phyloP scores from a whole-genome alignment of 2,329 filamentous ascomycete genomes.

The Cercospora sp. region DNA sequence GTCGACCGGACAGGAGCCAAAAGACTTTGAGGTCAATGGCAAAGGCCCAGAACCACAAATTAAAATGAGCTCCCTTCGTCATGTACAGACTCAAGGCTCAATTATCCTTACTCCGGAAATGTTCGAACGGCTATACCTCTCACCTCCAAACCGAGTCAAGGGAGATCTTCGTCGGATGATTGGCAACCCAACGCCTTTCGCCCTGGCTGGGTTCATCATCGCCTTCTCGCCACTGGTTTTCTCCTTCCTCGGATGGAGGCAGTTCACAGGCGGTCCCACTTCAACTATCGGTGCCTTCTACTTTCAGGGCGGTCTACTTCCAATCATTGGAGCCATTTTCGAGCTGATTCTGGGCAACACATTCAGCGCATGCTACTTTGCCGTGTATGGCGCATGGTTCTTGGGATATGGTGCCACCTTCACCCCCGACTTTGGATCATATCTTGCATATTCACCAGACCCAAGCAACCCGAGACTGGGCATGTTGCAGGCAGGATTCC shows the following conservation, averaged over 20 bases:
- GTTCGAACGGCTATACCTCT: constrained; percentile 2
- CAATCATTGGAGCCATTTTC: not conserved
- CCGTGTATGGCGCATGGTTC: not conserved
- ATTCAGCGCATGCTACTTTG: not conserved
- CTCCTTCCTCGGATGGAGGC: not conserved
- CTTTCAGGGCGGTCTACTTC: not conserved
- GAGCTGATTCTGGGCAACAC: not conserved
- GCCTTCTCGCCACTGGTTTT: not conserved
- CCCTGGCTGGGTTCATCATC: not conserved
- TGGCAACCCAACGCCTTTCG: not conserved
- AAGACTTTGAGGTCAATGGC: not conserved
- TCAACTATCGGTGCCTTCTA: not conserved
- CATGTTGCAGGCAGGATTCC: not conserved
- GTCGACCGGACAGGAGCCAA: not conserved
- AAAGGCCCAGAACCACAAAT: not conserved
- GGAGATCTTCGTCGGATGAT: not conserved
- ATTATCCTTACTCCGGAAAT: not conserved
- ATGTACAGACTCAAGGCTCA: not conserved
- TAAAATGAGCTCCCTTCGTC: not conserved
- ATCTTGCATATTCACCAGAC: not conserved
- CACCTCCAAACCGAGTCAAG: not conserved
- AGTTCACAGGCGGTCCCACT: not conserved
- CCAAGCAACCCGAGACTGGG: not conserved
- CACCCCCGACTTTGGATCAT: not conserved
- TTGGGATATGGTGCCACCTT: not conserved